phyloP scores from a whole-genome alignment of 1,139 yeast species.

The Diutina rugosa region DNA sequence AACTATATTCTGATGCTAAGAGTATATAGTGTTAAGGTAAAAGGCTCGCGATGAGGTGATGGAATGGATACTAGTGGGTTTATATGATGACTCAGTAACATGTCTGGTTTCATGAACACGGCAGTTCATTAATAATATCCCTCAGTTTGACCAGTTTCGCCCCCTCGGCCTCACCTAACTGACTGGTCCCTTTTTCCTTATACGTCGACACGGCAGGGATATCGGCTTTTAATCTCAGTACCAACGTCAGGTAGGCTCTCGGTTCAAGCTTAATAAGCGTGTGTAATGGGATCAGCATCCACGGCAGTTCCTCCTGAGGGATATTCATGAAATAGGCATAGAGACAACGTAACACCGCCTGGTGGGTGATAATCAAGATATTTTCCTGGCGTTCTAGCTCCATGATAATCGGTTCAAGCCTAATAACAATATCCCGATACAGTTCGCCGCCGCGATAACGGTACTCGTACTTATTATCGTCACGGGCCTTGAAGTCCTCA shows the following conservation, averaged over 20 bases:
- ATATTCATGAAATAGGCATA: constrained; percentile 98
- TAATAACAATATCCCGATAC: constrained; percentile 85
- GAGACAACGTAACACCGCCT: constrained; percentile 90
- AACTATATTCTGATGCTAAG: too few relatives aligned
- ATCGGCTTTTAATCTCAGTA: constrained; percentile 82
- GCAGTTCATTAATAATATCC: neutral
- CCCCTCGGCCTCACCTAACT: constrained; percentile 43
- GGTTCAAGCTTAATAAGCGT: constrained; percentile 91
- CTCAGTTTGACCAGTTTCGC: neutral
- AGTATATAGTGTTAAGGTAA: too few relatives aligned
- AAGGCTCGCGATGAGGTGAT: too few relatives aligned
- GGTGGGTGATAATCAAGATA: constrained; percentile 91
- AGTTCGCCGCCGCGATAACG: constrained; percentile 96
- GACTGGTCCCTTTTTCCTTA: constrained; percentile 84
- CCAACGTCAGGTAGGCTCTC: constrained; percentile 80
- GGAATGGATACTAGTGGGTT: too few relatives aligned
- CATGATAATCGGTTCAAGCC: constrained; percentile 95
- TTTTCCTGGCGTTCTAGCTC: constrained; percentile 95
- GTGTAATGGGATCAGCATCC: constrained; percentile 98
- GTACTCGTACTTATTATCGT: constrained; percentile 90
- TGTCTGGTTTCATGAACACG: neutral
- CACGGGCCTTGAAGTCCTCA: constrained; percentile 91
- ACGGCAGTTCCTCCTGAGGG: constrained; percentile 93
- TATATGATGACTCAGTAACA: too few relatives aligned
- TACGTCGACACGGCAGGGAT: constrained; percentile 97